These are phyloP conservation scores for Aureobasidium sp. DNA, from an alignment of 2,329 filamentous ascomycete species.

Conservation along the genomic window DNA sequence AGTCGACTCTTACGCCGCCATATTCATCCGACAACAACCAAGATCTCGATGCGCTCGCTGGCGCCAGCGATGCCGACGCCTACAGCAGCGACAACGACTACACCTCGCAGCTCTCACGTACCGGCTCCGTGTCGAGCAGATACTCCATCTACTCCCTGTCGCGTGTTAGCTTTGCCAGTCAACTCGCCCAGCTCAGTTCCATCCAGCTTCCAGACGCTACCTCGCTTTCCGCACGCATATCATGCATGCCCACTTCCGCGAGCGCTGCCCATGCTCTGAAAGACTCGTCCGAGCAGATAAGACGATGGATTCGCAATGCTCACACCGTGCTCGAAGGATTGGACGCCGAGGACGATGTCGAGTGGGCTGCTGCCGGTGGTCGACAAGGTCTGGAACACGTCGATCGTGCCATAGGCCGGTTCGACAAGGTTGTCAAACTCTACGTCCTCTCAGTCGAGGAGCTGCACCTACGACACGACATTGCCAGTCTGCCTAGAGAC, in stretches of 20 bases:
- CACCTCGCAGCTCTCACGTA: slow-evolving; percentile 40
- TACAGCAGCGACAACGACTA: slow-evolving; percentile 10
- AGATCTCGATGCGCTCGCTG: slow-evolving; percentile 9
- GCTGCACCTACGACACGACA: slow-evolving; percentile 72
- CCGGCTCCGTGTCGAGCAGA: slow-evolving; percentile 58
- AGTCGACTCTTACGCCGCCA: slow-evolving; percentile 1
- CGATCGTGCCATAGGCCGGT: slow-evolving; percentile 66
- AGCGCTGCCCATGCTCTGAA: slow-evolving; percentile 77
- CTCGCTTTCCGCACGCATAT: slow-evolving; percentile 74
- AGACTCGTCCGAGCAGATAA: slow-evolving; percentile 84
- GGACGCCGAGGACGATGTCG: slow-evolving; percentile 92
- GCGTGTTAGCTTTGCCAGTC: slow-evolving; percentile 83
- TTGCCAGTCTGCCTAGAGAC: slow-evolving; percentile 60
- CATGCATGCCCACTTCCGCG: slow-evolving; percentile 75
- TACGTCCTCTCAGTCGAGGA: slow-evolving; percentile 94
- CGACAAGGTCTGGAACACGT: slow-evolving; percentile 67
- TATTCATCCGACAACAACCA: slow-evolving; percentile 29
- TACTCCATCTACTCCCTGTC: slow-evolving; percentile 93
- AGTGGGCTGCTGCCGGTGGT: slow-evolving; percentile 89
- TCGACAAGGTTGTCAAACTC: slow-evolving; percentile 82
- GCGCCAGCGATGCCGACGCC: slow-evolving; percentile 49
- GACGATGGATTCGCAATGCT: slow-evolving; percentile 88
- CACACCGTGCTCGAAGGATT: slow-evolving; percentile 81
- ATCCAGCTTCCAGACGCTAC: slow-evolving; percentile 82
- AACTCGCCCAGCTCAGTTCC: slow-evolving; percentile 85